Evolutionary conservation across 306 rosid species (phyloP).

Genomic region (Begonia fuchsioides): DNA sequence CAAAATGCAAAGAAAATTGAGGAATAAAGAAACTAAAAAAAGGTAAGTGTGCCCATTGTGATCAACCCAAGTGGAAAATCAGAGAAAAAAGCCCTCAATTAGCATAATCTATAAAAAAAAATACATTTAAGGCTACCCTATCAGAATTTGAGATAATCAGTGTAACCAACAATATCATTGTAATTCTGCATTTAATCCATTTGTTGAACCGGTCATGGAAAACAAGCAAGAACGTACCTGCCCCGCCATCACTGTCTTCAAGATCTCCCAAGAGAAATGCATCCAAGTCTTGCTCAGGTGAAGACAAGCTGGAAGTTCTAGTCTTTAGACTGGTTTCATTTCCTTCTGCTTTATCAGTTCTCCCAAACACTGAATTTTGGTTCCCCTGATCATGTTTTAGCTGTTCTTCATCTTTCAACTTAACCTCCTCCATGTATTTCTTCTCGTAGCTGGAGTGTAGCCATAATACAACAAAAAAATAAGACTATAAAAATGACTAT

Average conservation of each 20-base stretch:
- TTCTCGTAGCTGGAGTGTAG: slow-evolving; percentile 51
- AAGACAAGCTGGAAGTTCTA: slow-evolving; percentile 47
- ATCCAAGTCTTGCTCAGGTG: slow-evolving; percentile 80
- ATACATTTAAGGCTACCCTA: too few species aligned
- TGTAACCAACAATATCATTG: too few species aligned
- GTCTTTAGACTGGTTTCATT: slow-evolving; percentile 30
- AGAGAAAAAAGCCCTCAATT: too few species aligned
- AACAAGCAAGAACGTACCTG: slow-evolving; percentile 30
- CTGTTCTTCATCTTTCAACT: slow-evolving; percentile 52
- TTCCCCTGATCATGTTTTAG: slow-evolving; percentile 25
- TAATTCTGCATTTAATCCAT: too few species aligned
- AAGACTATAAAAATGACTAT: too few species aligned
- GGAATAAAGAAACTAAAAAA: too few species aligned
- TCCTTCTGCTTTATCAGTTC: slow-evolving; percentile 39
- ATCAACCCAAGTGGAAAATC: too few species aligned
- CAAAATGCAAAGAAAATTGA: background rate
- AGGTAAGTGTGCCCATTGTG: too few species aligned
- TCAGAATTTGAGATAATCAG: too few species aligned
- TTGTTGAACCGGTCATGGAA: too few species aligned
- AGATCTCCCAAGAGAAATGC: slow-evolving; percentile 94
- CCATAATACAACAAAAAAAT: slow-evolving; percentile 6
- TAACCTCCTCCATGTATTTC: slow-evolving; percentile 69
- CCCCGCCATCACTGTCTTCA: slow-evolving; percentile 84
- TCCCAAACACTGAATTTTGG: slow-evolving; percentile 31
- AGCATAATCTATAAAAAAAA: too few species aligned